Conservation (phyloP, 495 filamentous ascomycete genomes). For the Neurospora sp. region DNA sequence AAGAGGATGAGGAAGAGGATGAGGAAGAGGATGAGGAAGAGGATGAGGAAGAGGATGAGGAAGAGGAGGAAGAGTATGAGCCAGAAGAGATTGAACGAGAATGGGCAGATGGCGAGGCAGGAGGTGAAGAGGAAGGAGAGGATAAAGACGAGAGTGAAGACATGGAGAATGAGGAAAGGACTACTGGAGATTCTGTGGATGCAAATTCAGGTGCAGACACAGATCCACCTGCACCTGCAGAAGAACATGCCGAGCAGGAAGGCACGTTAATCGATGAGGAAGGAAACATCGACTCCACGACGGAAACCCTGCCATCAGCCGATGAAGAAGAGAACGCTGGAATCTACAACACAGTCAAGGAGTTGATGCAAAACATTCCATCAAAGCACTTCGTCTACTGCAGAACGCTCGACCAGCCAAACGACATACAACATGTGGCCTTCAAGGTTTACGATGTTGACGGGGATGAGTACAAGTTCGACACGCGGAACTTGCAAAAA, state of each 20-base stretch:
- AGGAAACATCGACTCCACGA: background rate
- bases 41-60: background rate
- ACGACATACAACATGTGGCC: background rate
- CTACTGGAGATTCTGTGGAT: background rate
- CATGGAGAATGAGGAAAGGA: background rate
- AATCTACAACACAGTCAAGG: background rate
- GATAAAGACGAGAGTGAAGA: background rate
- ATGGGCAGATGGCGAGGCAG: background rate
- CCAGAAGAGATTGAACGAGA: background rate
- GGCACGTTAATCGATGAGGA: background rate
- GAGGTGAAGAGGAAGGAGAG: background rate
- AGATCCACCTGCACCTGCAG: background rate
- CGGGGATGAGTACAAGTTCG: accelerated
- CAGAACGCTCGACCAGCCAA: background rate
- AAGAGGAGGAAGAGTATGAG: background rate
- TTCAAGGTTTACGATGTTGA: background rate
- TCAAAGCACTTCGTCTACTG: background rate
- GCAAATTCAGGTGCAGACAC: background rate
- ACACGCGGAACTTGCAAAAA: background rate
- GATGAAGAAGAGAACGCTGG: background rate
- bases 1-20: background rate
- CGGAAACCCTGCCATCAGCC: background rate
- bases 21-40: no score
- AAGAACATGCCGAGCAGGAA: background rate
- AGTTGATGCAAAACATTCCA: background rate